Percentiles rank a stretch among this genome's conserved stretches.
Conservation (phyloP, 768 basidiomycete genomes). For the Pisolithus albus region DNA sequence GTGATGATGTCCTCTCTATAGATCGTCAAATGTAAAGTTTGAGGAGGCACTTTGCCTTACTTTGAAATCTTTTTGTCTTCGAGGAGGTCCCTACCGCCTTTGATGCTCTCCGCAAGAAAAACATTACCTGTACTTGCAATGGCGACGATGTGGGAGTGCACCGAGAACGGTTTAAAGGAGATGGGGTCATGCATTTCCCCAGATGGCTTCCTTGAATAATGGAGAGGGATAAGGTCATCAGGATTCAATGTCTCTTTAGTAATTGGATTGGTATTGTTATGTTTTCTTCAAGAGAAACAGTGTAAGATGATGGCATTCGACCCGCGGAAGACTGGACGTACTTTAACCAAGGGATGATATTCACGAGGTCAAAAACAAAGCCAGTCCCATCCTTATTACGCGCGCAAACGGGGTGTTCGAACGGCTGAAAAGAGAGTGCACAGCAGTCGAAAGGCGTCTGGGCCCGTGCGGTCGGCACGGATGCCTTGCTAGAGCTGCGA, state of each 20-base stretch:
- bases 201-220: conserved; percentile 78
- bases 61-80: conserved; percentile 81
- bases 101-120: conserved; percentile 85
- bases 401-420: conserved; percentile 82
- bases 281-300: conserved; percentile 46
- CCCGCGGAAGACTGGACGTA: conserved; percentile 29
- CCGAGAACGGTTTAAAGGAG: conserved; percentile 94
- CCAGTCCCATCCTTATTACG: conserved; percentile 78
- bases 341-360: conserved; percentile 95
- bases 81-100: conserved; percentile 80
- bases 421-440: conserved; percentile 84
- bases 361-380: conserved; percentile 79
- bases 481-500: conserved; percentile 46
- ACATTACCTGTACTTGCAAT: conserved; percentile 90
- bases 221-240: conserved; percentile 68
- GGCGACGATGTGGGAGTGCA: conserved; percentile 92
- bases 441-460: conserved; percentile 87
- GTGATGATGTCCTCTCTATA: conserved; percentile 84
- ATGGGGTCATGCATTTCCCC: conserved; percentile 94
- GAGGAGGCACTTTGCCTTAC: conserved; percentile 31
- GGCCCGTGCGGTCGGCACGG: conserved; percentile 57
- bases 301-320: conserved; percentile 7
- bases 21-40: conserved; percentile 1
- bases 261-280: conserved; percentile 72
- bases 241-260: conserved; percentile 68